These are phyloP conservation scores for Saccharata proteae DNA, from an alignment of 2,329 filamentous ascomycete genomes.

Conservation along the genomic window DNA sequence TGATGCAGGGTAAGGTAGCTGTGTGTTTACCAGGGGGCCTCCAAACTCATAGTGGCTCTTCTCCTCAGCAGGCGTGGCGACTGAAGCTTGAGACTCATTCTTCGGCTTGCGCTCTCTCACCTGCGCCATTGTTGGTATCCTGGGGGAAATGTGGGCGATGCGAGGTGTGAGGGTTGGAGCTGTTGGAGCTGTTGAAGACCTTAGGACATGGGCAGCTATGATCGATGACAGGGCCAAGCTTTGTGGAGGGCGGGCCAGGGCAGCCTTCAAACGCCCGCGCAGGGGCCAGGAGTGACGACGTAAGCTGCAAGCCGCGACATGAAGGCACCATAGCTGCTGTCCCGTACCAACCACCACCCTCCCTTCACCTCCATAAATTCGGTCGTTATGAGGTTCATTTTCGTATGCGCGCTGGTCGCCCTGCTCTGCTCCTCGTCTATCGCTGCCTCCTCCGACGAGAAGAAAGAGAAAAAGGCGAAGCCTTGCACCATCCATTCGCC, in stretches of 20 bases:
- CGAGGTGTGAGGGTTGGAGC: background rate
- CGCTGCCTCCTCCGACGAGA: conserved; percentile 28
- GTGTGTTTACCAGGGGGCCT: too few relatives aligned
- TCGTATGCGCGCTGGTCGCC: conserved; percentile 16
- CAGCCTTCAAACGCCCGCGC: too few relatives aligned
- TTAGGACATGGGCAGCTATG: background rate
- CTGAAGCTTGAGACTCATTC: background rate
- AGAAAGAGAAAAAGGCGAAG: conserved; percentile 32
- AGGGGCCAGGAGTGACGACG: too few relatives aligned
- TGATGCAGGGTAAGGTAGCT: too few relatives aligned
- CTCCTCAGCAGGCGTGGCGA: conserved; percentile 1
- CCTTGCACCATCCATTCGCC: conserved; percentile 53
- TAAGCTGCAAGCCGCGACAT: too few relatives aligned
- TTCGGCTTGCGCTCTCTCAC: conserved; percentile 4
- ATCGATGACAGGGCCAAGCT: too few relatives aligned
- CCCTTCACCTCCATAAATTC: conserved; percentile 4
- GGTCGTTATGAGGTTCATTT: conserved; percentile 17
- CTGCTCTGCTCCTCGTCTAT: conserved; percentile 21
- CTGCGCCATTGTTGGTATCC: conserved; percentile 2
- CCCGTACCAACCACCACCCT: conserved; percentile 8
- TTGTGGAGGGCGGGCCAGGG: too few relatives aligned
- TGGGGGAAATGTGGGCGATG: background rate
- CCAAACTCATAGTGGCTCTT: conserved; percentile 7
- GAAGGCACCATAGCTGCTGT: too few relatives aligned
- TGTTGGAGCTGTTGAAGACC: background rate